phyloP scores from a whole-genome alignment of 768 basidiomycete genomes.

The Nevesoporus exiguus region DNA sequence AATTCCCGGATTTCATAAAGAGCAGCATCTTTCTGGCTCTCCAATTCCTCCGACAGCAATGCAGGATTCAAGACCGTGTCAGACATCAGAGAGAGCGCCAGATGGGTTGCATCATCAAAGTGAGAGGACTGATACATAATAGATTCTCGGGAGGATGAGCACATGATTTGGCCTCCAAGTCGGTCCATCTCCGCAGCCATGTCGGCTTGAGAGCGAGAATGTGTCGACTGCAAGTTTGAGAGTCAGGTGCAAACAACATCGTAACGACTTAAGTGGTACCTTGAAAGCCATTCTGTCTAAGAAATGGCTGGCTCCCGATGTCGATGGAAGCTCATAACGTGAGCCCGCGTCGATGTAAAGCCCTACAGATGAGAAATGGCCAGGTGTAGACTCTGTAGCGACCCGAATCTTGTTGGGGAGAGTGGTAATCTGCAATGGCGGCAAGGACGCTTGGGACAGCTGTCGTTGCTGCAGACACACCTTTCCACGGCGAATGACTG shows the following conservation, averaged over 20 bases:
- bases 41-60: constrained; percentile 74
- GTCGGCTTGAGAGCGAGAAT: constrained; percentile 62
- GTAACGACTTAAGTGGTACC: constrained; percentile 40
- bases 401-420: constrained; percentile 90
- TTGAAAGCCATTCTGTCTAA: constrained; percentile 96
- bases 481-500: constrained; percentile 38
- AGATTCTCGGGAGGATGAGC: constrained; percentile 86
- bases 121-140: constrained; percentile 99
- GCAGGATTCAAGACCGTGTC: constrained; percentile 84
- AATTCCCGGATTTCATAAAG: constrained; percentile 90
- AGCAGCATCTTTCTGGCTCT: constrained; percentile 80
- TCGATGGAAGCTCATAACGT: constrained; percentile 74
- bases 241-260: constrained; percentile 1
- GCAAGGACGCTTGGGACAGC: constrained; percentile 27
- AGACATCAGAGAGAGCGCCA: constrained; percentile 83
- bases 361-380: constrained; percentile 92
- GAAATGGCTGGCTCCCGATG: constrained; percentile 85
- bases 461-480: constrained; percentile 23
- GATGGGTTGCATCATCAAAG: constrained; percentile 77
- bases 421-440: constrained; percentile 66
- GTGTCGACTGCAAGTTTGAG: constrained; percentile 57
- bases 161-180: constrained; percentile 89
- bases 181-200: constrained; percentile 80
- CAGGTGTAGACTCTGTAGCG: constrained; percentile 85
- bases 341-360: constrained; percentile 93